A percentile compares a stretch with the other conserved stretches of the same genome.
Evolutionary conservation across 78 protist species (phyloP).

Genomic region (Dictyostelium firmibasis): DNA sequence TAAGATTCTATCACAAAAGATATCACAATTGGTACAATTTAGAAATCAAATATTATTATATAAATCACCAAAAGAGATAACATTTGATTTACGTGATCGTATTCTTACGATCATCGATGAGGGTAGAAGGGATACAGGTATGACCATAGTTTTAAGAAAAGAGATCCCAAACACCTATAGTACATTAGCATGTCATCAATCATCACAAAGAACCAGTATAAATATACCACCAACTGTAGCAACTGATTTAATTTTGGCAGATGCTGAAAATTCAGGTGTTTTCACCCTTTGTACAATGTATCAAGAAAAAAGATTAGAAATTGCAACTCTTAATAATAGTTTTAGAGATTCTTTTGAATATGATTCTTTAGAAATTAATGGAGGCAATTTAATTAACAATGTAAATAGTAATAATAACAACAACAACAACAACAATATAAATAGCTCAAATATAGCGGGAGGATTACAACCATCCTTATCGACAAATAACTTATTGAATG

Average conservation of each 20-base stretch:
- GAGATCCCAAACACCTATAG: constrained; percentile 21
- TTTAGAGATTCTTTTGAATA: constrained; percentile 13
- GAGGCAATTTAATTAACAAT: background rate
- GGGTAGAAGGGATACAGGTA: constrained; percentile 75
- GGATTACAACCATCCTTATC: constrained; percentile 4
- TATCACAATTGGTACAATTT: constrained; percentile 54
- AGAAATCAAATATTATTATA: constrained; percentile 54
- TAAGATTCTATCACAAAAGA: constrained; percentile 40
- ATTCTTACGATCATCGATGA: constrained; percentile 37
- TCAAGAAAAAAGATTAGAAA: constrained; percentile 41
- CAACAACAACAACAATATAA: background rate
- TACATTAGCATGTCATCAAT: background rate
- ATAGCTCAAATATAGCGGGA: background rate
- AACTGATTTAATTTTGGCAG: constrained; percentile 67
- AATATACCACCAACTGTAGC: constrained; percentile 18
- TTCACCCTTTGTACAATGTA: constrained; percentile 70
- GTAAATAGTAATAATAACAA: background rate
- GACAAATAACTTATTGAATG: constrained; percentile 7
- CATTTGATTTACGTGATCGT: constrained; percentile 64
- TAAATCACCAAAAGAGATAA: constrained; percentile 50
- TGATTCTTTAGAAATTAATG: background rate
- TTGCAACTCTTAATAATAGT: background rate
- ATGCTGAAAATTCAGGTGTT: constrained; percentile 77
- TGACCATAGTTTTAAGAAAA: constrained; percentile 65
- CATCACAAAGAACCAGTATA: background rate